Percentiles rank a stretch among this genome's conserved stretches.
These are phyloP conservation scores for Xylaria sp. DNA, from an alignment of 2,329 filamentous ascomycete genomes.

Conservation along the genomic window DNA sequence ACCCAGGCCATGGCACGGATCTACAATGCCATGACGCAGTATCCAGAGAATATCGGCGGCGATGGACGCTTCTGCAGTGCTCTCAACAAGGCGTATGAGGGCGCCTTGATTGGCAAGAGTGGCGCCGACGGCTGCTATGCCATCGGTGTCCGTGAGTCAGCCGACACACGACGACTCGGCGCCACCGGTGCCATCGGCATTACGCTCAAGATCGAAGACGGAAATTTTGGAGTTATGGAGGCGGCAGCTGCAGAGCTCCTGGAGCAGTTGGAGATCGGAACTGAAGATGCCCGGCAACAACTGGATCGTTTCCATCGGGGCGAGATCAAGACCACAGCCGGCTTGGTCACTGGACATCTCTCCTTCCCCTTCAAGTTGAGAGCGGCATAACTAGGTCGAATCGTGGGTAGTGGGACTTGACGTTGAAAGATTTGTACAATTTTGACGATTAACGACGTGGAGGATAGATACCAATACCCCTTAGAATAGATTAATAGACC, in stretches of 20 bases:
- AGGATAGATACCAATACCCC: no score
- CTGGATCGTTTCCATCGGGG: not conserved
- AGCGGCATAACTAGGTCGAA: not conserved
- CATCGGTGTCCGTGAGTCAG: not conserved
- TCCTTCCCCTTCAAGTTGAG: not conserved
- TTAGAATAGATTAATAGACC: no score
- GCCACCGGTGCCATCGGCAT: not conserved
- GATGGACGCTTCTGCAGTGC: not conserved
- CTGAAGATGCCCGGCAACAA: not conserved
- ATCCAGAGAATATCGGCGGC: not conserved
- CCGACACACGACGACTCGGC: not conserved
- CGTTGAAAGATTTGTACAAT: no score
- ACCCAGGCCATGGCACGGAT: not conserved
- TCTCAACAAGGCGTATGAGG: not conserved
- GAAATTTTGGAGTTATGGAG: not conserved
- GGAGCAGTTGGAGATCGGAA: not conserved
- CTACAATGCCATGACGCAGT: not conserved
- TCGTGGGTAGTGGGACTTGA: no score
- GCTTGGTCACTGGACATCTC: not conserved
- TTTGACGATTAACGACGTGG: no score
- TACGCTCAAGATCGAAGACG: slow-evolving; percentile 1
- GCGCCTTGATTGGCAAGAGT: not conserved
- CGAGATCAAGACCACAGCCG: not conserved
- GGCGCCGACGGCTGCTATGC: not conserved
- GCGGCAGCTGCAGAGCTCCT: not conserved